Evolutionary conservation across 306 rosid species (phyloP), one percentile per base, ranked within the genome.

Genomic region (Fragaria ananassa): DNA sequence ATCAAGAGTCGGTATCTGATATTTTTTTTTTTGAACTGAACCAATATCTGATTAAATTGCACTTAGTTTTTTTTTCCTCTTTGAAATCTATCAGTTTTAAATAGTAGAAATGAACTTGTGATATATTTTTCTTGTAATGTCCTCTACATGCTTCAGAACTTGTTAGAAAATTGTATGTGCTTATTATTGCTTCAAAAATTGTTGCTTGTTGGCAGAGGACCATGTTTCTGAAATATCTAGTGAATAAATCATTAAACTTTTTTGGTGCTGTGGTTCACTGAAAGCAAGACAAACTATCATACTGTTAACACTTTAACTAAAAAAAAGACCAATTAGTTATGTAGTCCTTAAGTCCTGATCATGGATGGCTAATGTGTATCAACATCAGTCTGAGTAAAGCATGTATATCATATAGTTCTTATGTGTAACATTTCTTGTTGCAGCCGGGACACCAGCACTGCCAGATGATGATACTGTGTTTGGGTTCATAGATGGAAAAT

Each of bases 401-500:
- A 18, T 47, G 4, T 31, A 4, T 14, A 45, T 46, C 60, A 35
- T 34, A 56, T 49, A 5, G 71, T 62, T 29, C 23, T 31, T 60
- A 27, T 64, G 50, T 39, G n/a, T 69, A 46, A 39, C 67, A 75
- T 35, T 21, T 69, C 47, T 60, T 47, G 77, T 71, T 71, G 77
- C 83, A 79, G 88, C 65, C 15, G 78, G 71, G 74, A 68, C 78
- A 82, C 53, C 86, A 71, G 61, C 79, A 68, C 74, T 89, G 47
- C 74, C 83, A 4, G 79, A 79, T 60, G 71, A 86, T 76, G 73
- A 86, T 76, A 76, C 84, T 4, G 93, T 90, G 54, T 19, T 71
- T 0, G 99, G 99, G 71, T 89, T 92, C 29, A 95, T 95, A 67
- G 99, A 95, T 76, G 99, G 97, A 47, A 95, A 92, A 78, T 90